A percentile compares a stretch with the other conserved stretches of the same genome.
Evolutionary conservation across 2,329 filamentous ascomycete species (phyloP).

Genomic region (Geoglossum cookeanum): DNA sequence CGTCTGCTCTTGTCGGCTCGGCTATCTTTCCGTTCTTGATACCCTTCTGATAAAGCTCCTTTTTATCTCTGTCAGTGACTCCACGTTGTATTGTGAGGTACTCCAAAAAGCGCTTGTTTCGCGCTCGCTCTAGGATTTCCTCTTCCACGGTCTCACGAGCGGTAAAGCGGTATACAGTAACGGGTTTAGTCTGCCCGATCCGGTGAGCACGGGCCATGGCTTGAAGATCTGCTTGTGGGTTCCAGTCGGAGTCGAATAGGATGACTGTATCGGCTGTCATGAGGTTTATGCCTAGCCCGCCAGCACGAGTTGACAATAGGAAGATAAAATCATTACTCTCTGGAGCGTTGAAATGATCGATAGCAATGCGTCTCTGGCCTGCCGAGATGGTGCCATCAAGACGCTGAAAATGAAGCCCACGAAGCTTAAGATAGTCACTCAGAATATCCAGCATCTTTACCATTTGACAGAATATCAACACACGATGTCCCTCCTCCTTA

Average conservation of each 20-base stretch:
- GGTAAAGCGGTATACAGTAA: constrained; percentile 89
- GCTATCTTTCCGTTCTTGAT: constrained; percentile 40
- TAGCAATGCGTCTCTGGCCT: constrained; percentile 72
- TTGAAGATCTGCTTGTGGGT: constrained; percentile 92
- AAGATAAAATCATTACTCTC: constrained; percentile 94
- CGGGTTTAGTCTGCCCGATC: constrained; percentile 89
- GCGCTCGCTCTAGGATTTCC: constrained; percentile 85
- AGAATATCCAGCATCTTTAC: constrained; percentile 96
- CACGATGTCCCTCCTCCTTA: constrained; percentile 82
- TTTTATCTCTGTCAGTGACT: constrained; percentile 82
- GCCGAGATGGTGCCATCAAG: constrained; percentile 90
- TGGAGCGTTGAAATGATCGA: constrained; percentile 97
- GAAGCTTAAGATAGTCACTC: constrained; percentile 77
- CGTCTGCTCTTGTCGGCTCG: constrained; percentile 78
- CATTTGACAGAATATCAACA: constrained; percentile 98
- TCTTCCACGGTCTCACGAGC: constrained; percentile 98
- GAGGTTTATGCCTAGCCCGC: constrained; percentile 93
- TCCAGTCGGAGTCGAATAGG: constrained; percentile 98
- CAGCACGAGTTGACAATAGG: constrained; percentile 80
- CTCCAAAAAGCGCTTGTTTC: constrained; percentile 93
- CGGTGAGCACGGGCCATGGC: constrained; percentile 97
- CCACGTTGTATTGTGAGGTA: constrained; percentile 95
- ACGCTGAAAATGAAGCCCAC: constrained; percentile 88
- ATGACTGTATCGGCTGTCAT: constrained; percentile 98
- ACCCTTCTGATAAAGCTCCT: constrained; percentile 67